Base-by-base conservation (phyloP, 345 rosid genomes). In the Mangifera indica region DNA sequence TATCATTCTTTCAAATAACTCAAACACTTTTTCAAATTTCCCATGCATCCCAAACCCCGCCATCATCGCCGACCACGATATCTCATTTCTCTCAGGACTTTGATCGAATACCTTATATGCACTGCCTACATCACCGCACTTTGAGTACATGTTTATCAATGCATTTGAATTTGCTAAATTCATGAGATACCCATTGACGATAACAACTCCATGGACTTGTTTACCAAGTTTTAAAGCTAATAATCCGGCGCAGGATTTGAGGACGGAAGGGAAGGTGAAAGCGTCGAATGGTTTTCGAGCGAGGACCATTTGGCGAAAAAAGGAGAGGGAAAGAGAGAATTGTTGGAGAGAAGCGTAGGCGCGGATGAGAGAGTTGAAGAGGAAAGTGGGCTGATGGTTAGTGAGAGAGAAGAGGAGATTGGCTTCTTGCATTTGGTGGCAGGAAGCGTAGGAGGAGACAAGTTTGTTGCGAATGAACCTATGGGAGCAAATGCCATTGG, bases 291-390 rank as follows among this genome's bases (percentile, higher is more conserved):
- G 67, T 76, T 74, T 76, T 12, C 44, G 42, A 20, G 70, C 70
- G 40, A 42, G 48, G 46, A 82, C 60, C 85, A 82, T 76, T 21
- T 64, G 59, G 56, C 74, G 75, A 48, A 82, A 82, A 48, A 82
- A 52, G 53, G 67, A 60, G 17, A 82, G 77, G 52, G 85, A 77
- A 18, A 48, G 18, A 15, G 77, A 58, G 71, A 79, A 79, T n/a
- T 57, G 63, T 66, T 77, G 59, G 37, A 76, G 72, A 48, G 75
- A 71, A 12, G 85, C 63, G 75, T 77, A 72, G 60, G 79, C 81
- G 71, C 83, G 63, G 62, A 82, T 79, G 67, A 82, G 72, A 49
- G 79, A 73, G 66, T 79, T 82, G 77, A 54, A 82, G 40, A 82
- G 75, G 70, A 79, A 82, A 52, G 83, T 74, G 74, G 77, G 60